Evolutionary conservation across 345 rosid species (phyloP).

Genomic region (Murraya koenigii): DNA sequence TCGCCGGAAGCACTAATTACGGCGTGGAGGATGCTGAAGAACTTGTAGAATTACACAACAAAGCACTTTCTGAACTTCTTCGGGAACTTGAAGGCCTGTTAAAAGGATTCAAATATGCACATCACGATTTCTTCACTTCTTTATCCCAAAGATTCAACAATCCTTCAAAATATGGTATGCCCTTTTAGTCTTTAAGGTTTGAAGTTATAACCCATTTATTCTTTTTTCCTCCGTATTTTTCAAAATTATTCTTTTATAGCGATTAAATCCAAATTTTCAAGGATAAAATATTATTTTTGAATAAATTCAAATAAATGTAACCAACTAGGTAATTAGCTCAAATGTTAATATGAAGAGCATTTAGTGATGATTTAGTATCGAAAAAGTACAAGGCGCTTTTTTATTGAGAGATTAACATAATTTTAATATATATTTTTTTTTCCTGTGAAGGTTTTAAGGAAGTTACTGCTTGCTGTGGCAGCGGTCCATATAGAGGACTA

Average conservation of each 20-base stretch:
- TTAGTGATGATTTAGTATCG: neutral
- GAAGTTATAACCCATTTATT: too few relatives aligned
- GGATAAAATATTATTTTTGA: too few relatives aligned
- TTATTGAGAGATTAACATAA: neutral
- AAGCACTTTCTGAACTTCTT: neutral
- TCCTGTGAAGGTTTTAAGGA: neutral
- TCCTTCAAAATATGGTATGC: conserved; percentile 21
- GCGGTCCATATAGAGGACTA: conserved; percentile 9
- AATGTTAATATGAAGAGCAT: neutral
- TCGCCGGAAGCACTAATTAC: neutral
- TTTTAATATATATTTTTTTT: neutral
- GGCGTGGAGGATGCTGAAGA: neutral
- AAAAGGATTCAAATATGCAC: conserved; percentile 7
- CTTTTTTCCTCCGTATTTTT: neutral
- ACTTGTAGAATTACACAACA: neutral
- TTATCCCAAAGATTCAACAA: neutral
- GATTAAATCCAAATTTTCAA: too few relatives aligned
- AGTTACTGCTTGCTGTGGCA: neutral
- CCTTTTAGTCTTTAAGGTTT: neutral
- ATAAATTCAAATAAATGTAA: neutral
- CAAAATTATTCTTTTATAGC: too few relatives aligned
- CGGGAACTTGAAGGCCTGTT: neutral
- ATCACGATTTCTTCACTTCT: conserved; percentile 2
- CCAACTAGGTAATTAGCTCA: neutral
- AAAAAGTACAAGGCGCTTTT: neutral